A percentile compares a stretch with the other conserved stretches of the same genome.
Conservation (phyloP, 768 basidiomycete species). For the Peribolospora baueri region DNA sequence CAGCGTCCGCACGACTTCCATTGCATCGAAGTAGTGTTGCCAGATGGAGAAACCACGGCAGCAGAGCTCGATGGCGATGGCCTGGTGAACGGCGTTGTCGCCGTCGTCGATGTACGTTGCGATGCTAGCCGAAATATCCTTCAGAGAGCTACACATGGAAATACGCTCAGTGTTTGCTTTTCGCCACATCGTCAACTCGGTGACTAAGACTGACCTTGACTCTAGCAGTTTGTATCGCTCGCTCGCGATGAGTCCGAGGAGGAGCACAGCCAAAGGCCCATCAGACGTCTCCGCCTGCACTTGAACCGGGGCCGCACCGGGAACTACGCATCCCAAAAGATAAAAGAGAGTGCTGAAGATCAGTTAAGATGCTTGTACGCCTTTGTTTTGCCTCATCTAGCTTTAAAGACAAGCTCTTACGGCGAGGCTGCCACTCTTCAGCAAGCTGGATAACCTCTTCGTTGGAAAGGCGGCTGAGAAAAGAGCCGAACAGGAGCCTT, state of each 20-base stretch:
- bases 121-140: conserved; percentile 64
- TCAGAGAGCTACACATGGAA: conserved; percentile 33
- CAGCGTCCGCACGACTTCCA: conserved; percentile 60
- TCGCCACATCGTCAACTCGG: not conserved
- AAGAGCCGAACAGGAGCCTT: conserved; percentile 50
- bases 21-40: conserved; percentile 80
- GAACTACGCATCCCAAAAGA: not conserved
- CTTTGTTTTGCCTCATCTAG: no score
- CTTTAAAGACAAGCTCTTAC: not conserved
- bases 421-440: not conserved
- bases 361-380: not conserved
- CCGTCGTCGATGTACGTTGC: conserved; percentile 47
- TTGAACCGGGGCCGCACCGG: not conserved
- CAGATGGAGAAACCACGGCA: conserved; percentile 78
- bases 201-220: conserved; percentile 2
- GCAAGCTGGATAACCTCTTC: conserved; percentile 29
- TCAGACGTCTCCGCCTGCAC: not conserved
- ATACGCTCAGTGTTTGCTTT: not conserved
- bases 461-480: conserved; percentile 41
- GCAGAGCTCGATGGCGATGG: conserved; percentile 64
- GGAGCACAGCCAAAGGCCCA: conserved; percentile 50
- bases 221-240: conserved; percentile 51
- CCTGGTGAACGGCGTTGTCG: conserved; percentile 26
- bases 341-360: not conserved
- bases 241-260: conserved; percentile 59